phyloP scores from a whole-genome alignment of 306 rosid species.

The Myrica gale region DNA sequence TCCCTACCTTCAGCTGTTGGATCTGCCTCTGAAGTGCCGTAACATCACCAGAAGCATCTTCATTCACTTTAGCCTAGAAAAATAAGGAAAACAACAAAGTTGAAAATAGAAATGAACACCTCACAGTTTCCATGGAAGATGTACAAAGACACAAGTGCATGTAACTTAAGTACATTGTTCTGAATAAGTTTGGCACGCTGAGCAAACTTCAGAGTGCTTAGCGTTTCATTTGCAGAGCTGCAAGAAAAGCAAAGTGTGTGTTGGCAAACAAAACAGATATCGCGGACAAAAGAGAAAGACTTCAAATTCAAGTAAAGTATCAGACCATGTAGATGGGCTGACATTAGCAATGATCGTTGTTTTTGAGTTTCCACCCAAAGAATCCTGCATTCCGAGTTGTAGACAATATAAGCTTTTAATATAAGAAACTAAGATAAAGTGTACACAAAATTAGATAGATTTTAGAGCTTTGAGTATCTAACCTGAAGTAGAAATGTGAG shows the following conservation, averaged over 20 bases:
- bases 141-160: not conserved
- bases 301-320: constrained; percentile 23
- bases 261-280: constrained; percentile 19
- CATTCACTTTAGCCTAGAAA: constrained; percentile 85
- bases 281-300: constrained; percentile 4
- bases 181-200: constrained; percentile 98
- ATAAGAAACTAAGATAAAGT: constrained; percentile 19
- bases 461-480: constrained; percentile 30
- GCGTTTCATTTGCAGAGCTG: constrained; percentile 88
- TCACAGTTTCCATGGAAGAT: not conserved
- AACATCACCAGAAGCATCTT: constrained; percentile 88
- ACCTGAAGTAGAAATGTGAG: constrained; percentile 99
- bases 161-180: constrained; percentile 67
- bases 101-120: too few species aligned
- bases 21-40: constrained; percentile 84
- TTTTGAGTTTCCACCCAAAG: constrained; percentile 97
- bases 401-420: constrained; percentile 17
- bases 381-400: constrained; percentile 65
- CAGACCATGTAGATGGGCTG: constrained; percentile 93
- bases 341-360: constrained; percentile 90
- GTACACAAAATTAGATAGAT: not conserved
- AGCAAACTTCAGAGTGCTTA: constrained; percentile 95
- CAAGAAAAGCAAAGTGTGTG: constrained; percentile 34
- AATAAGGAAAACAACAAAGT: not conserved
- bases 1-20: constrained; percentile 75